A percentile compares a stretch with the other conserved stretches of the same genome.
Conservation (phyloP, 108 stramenopile species). For the Schizochytrium sp. region DNA sequence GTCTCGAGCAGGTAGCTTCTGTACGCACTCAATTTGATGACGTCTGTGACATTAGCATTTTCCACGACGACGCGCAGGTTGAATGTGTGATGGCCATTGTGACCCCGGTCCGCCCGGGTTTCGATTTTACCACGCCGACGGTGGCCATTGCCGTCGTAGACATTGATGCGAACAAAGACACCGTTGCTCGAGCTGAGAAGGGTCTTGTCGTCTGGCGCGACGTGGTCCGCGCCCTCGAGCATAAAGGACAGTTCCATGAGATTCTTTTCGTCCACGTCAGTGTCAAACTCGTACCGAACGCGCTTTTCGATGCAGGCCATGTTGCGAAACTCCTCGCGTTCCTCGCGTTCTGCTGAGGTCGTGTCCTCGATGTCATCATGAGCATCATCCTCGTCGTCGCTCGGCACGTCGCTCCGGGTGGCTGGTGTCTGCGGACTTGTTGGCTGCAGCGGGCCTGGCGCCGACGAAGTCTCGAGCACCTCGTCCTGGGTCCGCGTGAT, state of each 20-base stretch:
- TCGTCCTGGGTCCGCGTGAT: background rate
- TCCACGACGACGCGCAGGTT: background rate
- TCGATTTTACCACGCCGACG: background rate
- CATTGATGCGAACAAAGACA: background rate
- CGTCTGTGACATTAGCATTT: background rate
- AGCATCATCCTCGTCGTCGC: background rate
- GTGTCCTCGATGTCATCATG: background rate
- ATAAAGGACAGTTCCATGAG: background rate
- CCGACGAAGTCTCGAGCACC: background rate
- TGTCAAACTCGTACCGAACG: background rate
- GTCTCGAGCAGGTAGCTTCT: background rate
- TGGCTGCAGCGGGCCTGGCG: background rate
- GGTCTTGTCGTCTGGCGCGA: background rate
- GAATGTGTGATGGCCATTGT: background rate
- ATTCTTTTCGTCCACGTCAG: background rate
- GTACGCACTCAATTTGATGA: background rate
- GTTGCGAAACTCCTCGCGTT: background rate
- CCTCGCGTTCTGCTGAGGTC: background rate
- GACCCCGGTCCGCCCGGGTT: background rate
- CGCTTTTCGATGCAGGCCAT: background rate
- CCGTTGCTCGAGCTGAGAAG: background rate
- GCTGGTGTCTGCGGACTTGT: background rate
- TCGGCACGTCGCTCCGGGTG: background rate
- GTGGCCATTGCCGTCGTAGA: background rate
- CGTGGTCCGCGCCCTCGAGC: background rate